Percentiles rank a stretch among this genome's conserved stretches.
Evolutionary conservation across 257 asterid species (phyloP).

Genomic region (Salvia rosmarinus): DNA sequence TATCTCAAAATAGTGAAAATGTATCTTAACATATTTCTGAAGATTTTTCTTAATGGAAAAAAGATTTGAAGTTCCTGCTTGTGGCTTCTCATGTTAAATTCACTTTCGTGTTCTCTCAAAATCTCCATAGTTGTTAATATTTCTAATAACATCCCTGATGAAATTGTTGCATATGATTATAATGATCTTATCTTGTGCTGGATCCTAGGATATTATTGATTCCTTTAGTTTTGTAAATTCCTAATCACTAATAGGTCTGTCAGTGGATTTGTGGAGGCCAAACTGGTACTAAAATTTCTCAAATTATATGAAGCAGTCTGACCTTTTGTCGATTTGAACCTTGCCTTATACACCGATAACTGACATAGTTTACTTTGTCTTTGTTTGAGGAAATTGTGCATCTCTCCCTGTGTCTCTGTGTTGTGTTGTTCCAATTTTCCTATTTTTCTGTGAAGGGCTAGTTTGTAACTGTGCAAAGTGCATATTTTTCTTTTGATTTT

Average conservation of each 20-base stretch:
- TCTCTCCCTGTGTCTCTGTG: not conserved
- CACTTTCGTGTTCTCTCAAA: not conserved
- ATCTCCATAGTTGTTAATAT: slow-evolving; percentile 21
- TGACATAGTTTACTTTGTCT: too few relatives aligned
- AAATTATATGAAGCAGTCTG: slow-evolving; percentile 4
- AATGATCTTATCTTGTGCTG: not conserved
- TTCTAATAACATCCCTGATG: not conserved
- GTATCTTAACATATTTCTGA: not conserved
- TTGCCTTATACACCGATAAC: not conserved
- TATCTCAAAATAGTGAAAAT: slow-evolving; percentile 20
- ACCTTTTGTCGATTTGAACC: slow-evolving; percentile 1
- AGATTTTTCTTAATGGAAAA: slow-evolving; percentile 1
- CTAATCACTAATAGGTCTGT: slow-evolving; percentile 3
- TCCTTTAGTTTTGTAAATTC: slow-evolving; percentile 8
- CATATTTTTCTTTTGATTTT: slow-evolving; percentile 4
- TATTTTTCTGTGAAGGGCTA: slow-evolving; percentile 3
- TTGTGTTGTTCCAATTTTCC: slow-evolving; percentile 1
- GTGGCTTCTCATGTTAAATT: slow-evolving; percentile 1
- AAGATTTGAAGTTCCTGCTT: too few relatives aligned
- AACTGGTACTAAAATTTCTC: not conserved
- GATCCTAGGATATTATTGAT: not conserved
- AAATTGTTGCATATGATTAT: not conserved
- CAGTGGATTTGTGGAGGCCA: slow-evolving; percentile 12
- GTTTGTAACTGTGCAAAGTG: slow-evolving; percentile 8
- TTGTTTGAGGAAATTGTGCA: too few relatives aligned